Evolutionary conservation across 805 yeast genomes (phyloP).

Genomic region (Cyberlindnera mycetangii): DNA sequence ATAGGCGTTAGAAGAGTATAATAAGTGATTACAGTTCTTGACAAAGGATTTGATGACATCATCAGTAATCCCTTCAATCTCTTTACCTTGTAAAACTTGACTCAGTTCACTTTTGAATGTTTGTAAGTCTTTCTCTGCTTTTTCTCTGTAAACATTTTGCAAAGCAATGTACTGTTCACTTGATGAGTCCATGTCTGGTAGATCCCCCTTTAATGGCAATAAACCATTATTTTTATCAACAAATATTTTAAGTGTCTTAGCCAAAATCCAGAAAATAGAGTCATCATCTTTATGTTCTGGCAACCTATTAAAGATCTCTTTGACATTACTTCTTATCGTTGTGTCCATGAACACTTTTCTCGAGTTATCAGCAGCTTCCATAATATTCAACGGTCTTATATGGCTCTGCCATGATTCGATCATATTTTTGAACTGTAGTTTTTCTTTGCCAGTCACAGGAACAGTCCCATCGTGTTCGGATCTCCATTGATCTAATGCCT

Average conservation of each 20-base stretch:
- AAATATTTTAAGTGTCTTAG: slow-evolving; percentile 52
- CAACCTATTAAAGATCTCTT: slow-evolving; percentile 24
- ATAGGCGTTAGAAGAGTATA: slow-evolving; percentile 10
- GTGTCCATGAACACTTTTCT: slow-evolving; percentile 41
- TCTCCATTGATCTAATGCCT: slow-evolving; percentile 46
- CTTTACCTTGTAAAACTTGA: slow-evolving; percentile 19
- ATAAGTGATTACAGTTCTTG: slow-evolving; percentile 53
- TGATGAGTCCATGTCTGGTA: slow-evolving; percentile 89
- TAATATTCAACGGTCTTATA: slow-evolving; percentile 41
- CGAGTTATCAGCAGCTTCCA: slow-evolving; percentile 47
- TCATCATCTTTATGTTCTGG: slow-evolving; percentile 6
- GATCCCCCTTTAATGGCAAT: slow-evolving; percentile 68
- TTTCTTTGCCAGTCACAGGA: slow-evolving; percentile 40
- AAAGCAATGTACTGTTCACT: slow-evolving; percentile 59
- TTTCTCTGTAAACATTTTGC: slow-evolving; percentile 53
- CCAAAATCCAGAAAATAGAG: slow-evolving; percentile 58
- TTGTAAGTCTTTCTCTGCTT: slow-evolving; percentile 49
- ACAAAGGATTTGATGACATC: slow-evolving; percentile 50
- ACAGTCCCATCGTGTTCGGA: slow-evolving; percentile 21
- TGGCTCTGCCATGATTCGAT: slow-evolving; percentile 37
- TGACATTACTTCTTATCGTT: slow-evolving; percentile 29
- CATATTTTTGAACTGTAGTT: slow-evolving; percentile 36
- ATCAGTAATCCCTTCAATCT: slow-evolving; percentile 8
- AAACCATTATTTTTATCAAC: slow-evolving; percentile 36
- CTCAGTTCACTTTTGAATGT: slow-evolving; percentile 36